These are phyloP conservation scores for Neonectria punicea DNA, from an alignment of 2,329 filamentous ascomycete species.

Conservation along the genomic window DNA sequence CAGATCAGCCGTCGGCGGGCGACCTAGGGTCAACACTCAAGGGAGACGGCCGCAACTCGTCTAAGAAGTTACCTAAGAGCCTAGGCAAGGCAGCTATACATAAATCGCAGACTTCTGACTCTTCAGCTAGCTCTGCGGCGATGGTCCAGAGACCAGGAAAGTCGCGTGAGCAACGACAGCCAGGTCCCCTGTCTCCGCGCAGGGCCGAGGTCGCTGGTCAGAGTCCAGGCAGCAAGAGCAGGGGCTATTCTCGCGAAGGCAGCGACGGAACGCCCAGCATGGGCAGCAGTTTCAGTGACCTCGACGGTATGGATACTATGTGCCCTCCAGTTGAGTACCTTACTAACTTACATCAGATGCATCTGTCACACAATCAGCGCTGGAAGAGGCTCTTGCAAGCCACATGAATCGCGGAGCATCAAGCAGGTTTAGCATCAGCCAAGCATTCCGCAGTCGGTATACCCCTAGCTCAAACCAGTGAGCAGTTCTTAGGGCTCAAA, in stretches of 20 bases:
- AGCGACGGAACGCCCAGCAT: conserved; percentile 82
- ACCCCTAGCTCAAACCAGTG: conserved; percentile 51
- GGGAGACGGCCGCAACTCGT: conserved; percentile 53
- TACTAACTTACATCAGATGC: conserved; percentile 64
- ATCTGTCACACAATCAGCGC: conserved; percentile 81
- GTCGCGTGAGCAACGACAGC: conserved; percentile 48
- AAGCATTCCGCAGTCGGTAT: conserved; percentile 72
- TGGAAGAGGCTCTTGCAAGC: conserved; percentile 80
- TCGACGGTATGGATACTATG: conserved; percentile 69
- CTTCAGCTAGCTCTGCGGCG: conserved; percentile 66
- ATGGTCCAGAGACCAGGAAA: conserved; percentile 47
- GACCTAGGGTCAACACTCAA: conserved; percentile 65
- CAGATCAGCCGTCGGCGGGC: conserved; percentile 50
- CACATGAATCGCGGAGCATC: conserved; percentile 52
- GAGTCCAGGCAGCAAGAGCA: conserved; percentile 62
- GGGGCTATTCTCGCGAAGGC: conserved; percentile 66
- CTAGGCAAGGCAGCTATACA: conserved; percentile 51
- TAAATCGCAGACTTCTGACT: conserved; percentile 70
- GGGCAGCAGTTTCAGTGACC: conserved; percentile 87
- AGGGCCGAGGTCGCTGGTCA: conserved; percentile 68
- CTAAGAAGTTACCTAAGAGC: conserved; percentile 44
- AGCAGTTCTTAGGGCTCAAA: conserved; percentile 21
- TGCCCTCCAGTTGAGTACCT: conserved; percentile 5
- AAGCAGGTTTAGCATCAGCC: conserved; percentile 73
- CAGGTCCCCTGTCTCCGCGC: conserved; percentile 66